Evolutionary conservation across 2,329 filamentous ascomycete species (phyloP).

Genomic region (Monosporascus sp.): DNA sequence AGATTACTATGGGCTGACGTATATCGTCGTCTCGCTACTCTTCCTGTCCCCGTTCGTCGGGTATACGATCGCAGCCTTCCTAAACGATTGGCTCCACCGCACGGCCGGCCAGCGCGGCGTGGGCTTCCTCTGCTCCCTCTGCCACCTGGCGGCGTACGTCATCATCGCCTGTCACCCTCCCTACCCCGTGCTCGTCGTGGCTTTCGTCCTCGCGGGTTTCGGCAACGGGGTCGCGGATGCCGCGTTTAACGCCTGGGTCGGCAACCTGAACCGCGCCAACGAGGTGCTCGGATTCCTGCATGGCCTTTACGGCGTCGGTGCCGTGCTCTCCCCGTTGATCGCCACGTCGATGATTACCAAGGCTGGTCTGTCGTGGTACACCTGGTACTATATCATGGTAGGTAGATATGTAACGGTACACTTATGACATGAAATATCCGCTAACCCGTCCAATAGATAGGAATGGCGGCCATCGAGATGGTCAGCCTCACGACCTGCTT

Average conservation of each 20-base stretch:
- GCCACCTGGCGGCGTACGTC: constrained; percentile 60
- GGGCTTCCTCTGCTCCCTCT: constrained; percentile 51
- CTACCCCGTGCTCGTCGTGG: constrained; percentile 59
- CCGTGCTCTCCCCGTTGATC: constrained; percentile 62
- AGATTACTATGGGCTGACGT: constrained; percentile 38
- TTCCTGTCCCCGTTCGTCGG: constrained; percentile 42
- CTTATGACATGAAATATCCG: neutral
- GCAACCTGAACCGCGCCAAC: constrained; percentile 64
- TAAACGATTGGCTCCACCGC: constrained; percentile 37
- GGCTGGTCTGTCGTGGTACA: constrained; percentile 57
- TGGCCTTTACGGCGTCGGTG: constrained; percentile 63
- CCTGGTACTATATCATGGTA: constrained; percentile 72
- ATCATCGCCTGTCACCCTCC: constrained; percentile 61
- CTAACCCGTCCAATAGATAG: constrained; percentile 35
- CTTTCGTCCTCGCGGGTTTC: constrained; percentile 62
- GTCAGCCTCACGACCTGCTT: constrained; percentile 44
- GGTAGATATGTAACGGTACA: constrained; percentile 13
- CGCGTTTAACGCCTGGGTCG: constrained; percentile 51
- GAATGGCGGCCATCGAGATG: constrained; percentile 49
- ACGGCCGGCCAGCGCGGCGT: constrained; percentile 60
- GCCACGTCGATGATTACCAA: constrained; percentile 66
- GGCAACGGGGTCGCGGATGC: constrained; percentile 62
- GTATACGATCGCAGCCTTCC: constrained; percentile 38
- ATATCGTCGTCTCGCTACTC: constrained; percentile 42
- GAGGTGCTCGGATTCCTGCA: constrained; percentile 65